Evolutionary conservation across 169 alveolate species (phyloP).

Genomic region (Plasmodium berghei): DNA sequence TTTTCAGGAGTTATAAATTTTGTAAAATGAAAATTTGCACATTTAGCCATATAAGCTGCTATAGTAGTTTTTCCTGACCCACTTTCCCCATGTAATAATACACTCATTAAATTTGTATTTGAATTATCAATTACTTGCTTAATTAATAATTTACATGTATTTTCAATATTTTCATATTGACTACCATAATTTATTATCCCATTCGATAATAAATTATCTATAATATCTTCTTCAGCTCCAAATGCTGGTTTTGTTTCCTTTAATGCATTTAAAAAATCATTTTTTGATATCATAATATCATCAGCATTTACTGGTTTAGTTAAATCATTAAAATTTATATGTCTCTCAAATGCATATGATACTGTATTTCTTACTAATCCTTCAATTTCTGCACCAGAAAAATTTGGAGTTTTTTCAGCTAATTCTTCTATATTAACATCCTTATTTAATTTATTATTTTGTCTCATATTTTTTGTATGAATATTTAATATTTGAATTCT

Average conservation of each 20-base stretch:
- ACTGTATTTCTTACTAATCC: constrained; percentile 96
- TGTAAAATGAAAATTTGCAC: constrained; percentile 96
- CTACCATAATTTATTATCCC: constrained; percentile 94
- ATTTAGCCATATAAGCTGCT: constrained; percentile 96
- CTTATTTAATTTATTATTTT: constrained; percentile 66
- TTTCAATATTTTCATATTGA: constrained; percentile 88
- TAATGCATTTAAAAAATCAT: constrained; percentile 95
- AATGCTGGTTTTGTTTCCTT: constrained; percentile 98
- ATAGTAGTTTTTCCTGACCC: constrained; percentile 98
- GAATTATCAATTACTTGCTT: constrained; percentile 88
- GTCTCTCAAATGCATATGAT: constrained; percentile 95
- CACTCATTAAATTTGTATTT: constrained; percentile 93
- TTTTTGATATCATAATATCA: constrained; percentile 84
- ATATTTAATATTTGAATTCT: constrained; percentile 97
- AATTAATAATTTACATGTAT: constrained; percentile 82
- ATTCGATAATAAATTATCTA: constrained; percentile 87
- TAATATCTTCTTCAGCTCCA: constrained; percentile 90
- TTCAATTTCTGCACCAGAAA: constrained; percentile 99
- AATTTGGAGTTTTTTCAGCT: constrained; percentile 96
- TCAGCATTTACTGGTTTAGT: constrained; percentile 88
- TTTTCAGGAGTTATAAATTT: constrained; percentile 97
- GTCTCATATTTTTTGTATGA: constrained; percentile 96
- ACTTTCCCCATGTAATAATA: constrained; percentile 94
- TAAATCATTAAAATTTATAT: constrained; percentile 88
- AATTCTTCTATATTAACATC: constrained; percentile 94